phyloP scores from a whole-genome alignment of 805 yeast genomes.

The Pichia deserticola region DNA sequence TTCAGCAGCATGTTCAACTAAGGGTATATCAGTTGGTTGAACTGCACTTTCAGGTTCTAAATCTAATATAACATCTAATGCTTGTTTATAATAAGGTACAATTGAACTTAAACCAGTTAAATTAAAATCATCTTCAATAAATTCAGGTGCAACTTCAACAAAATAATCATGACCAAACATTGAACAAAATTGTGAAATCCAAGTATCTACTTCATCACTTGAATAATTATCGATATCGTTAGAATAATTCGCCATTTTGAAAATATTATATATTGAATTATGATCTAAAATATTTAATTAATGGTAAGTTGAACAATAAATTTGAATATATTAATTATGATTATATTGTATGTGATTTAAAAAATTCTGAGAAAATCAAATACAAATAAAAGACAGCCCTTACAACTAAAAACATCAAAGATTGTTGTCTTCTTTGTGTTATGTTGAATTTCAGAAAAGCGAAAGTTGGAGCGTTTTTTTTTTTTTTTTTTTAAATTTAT shows the following conservation, averaged over 20 bases:
- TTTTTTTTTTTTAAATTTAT: no score
- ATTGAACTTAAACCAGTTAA: constrained; percentile 79
- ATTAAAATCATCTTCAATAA: constrained; percentile 94
- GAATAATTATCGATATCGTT: constrained; percentile 24
- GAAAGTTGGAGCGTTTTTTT: no score
- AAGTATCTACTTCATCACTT: constrained; percentile 55
- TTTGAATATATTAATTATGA: no score
- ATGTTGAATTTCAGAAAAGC: no score
- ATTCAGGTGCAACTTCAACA: constrained; percentile 86
- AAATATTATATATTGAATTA: background rate
- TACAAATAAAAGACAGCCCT: no score
- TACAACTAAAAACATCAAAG: no score
- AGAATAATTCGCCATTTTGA: constrained; percentile 8
- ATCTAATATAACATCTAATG: constrained; percentile 84
- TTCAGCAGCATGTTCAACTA: constrained; percentile 87
- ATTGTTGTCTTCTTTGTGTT: no score
- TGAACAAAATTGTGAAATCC: constrained; percentile 78
- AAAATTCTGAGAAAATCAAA: no score
- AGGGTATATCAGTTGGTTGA: constrained; percentile 60
- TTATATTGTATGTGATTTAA: no score
- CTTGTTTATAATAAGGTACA: constrained; percentile 88
- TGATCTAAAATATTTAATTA: no score
- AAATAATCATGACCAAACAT: constrained; percentile 82
- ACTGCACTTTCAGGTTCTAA: constrained; percentile 58
- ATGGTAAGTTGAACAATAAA: no score